Evolutionary conservation across 2,329 filamentous ascomycete species (phyloP).

Genomic region (Dactylonectria macrodidyma): DNA sequence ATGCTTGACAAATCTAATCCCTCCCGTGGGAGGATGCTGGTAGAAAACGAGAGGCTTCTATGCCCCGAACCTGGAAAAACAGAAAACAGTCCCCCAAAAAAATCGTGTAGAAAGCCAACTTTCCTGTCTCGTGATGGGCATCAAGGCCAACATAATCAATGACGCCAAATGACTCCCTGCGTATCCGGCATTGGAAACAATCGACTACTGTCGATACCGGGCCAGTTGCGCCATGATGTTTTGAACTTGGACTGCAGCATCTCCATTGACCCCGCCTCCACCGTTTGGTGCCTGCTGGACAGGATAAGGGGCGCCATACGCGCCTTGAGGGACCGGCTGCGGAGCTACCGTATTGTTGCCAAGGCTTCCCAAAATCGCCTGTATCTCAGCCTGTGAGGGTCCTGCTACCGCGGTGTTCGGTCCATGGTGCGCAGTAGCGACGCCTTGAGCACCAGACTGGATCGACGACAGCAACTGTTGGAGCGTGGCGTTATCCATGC

Average conservation of each 20-base stretch:
- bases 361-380: constrained; percentile 61
- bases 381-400: constrained; percentile 59
- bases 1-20: constrained; percentile 29
- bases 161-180: constrained; percentile 17
- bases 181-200: not conserved
- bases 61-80: constrained; percentile 23
- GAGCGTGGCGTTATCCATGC: constrained; percentile 78
- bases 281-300: constrained; percentile 49
- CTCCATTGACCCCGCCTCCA: constrained; percentile 47
- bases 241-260: constrained; percentile 70
- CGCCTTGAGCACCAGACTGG: constrained; percentile 46
- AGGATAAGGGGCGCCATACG: constrained; percentile 52
- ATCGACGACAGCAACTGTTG: constrained; percentile 79
- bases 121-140: constrained; percentile 39
- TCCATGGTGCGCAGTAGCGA: constrained; percentile 36
- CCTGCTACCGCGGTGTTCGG: constrained; percentile 43
- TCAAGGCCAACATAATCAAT: constrained; percentile 17
- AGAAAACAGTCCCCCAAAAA: constrained; percentile 13
- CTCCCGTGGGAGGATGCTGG: constrained; percentile 20
- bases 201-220: constrained; percentile 69
- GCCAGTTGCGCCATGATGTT: constrained; percentile 83
- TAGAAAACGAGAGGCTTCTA: constrained; percentile 29
- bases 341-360: constrained; percentile 46
- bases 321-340: constrained; percentile 41
- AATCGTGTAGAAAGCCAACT: constrained; percentile 32